Conservation (phyloP, 2,329 filamentous ascomycete species). For the Colletotrichum filicis region DNA sequence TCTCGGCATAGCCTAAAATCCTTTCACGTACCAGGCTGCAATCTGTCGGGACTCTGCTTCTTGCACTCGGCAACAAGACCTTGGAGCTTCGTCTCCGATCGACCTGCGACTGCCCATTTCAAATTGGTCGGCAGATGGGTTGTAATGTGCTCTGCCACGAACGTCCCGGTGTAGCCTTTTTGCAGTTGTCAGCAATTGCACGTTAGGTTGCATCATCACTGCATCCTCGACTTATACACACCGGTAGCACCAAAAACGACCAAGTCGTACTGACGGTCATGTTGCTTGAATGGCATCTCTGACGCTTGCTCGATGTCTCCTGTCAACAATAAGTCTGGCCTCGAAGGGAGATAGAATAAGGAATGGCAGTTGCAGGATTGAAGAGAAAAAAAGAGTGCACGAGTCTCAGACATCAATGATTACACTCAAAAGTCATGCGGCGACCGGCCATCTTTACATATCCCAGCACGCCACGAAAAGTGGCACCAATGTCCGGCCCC, state of each 20-base stretch:
- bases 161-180: constrained; percentile 85
- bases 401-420: constrained; percentile 17
- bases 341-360: neutral
- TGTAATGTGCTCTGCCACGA: constrained; percentile 80
- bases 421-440: constrained; percentile 14
- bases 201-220: neutral
- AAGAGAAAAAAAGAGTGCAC: neutral
- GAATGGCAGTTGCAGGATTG: neutral
- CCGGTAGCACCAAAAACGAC: constrained; percentile 69
- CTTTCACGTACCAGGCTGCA: constrained; percentile 69
- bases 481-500: constrained; percentile 12
- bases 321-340: neutral
- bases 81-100: constrained; percentile 81
- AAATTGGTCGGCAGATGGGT: constrained; percentile 77
- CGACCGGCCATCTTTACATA: constrained; percentile 17
- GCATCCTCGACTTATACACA: constrained; percentile 42
- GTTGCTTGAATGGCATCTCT: constrained; percentile 59
- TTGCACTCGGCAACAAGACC: constrained; percentile 74
- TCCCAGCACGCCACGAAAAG: constrained; percentile 22
- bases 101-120: constrained; percentile 89
- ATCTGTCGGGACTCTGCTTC: constrained; percentile 74
- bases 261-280: constrained; percentile 66
- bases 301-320: neutral
- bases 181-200: neutral
- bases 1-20: constrained; percentile 1